A percentile compares a stretch with the other conserved stretches of the same genome.
phyloP scores from a whole-genome alignment of 1,139 yeast genomes.

The Yamadazyma friedrichii region DNA sequence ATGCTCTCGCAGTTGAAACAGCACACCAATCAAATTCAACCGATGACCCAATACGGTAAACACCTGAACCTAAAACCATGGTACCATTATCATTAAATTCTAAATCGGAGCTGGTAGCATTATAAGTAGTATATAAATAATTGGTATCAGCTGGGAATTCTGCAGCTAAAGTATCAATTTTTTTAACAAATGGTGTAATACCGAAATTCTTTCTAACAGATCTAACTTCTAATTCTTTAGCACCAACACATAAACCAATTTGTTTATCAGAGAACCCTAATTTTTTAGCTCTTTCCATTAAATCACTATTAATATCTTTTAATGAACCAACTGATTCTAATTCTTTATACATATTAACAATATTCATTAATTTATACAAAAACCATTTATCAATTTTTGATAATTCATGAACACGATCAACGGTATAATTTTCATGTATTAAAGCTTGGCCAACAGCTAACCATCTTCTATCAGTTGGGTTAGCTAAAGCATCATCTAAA shows the following conservation, averaged over 20 bases:
- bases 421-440: slow-evolving; percentile 83
- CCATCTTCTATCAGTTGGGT: slow-evolving; percentile 98
- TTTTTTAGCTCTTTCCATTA: slow-evolving; percentile 80
- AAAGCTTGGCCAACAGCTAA: slow-evolving; percentile 97
- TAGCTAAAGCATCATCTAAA: slow-evolving; percentile 74
- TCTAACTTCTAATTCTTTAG: slow-evolving; percentile 78
- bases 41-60: slow-evolving; percentile 96
- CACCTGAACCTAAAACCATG: slow-evolving; percentile 96
- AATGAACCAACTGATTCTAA: slow-evolving; percentile 64
- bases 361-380: slow-evolving; percentile 84
- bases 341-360: slow-evolving; percentile 83
- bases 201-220: slow-evolving; percentile 73
- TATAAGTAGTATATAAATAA: slow-evolving; percentile 93
- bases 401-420: slow-evolving; percentile 86
- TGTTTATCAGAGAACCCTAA: slow-evolving; percentile 95
- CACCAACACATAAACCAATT: slow-evolving; percentile 72
- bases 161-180: slow-evolving; percentile 96
- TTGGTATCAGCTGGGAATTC: slow-evolving; percentile 98
- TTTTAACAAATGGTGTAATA: slow-evolving; percentile 89
- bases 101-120: slow-evolving; percentile 84
- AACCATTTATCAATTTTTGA: slow-evolving; percentile 97
- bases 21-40: slow-evolving; percentile 99
- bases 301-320: slow-evolving; percentile 59
- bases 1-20: slow-evolving; percentile 91
- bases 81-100: slow-evolving; percentile 87